These are phyloP conservation scores for Hemisphaericaspora nanyangensis DNA, from an alignment of 805 yeast genomes.

Conservation along the genomic window DNA sequence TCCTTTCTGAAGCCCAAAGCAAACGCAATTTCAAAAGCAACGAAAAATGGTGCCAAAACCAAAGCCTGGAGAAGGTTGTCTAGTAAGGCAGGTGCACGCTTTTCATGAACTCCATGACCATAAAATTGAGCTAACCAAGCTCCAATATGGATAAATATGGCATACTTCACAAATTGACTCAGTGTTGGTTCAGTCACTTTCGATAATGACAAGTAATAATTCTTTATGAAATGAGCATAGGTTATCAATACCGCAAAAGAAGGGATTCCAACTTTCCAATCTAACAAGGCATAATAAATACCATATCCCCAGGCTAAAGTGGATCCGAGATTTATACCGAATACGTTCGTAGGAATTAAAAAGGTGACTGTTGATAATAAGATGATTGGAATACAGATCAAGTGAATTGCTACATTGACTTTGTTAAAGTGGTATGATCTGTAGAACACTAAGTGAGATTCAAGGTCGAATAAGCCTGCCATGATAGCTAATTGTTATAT, in stretches of 20 bases:
- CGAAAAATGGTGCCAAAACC: constrained; percentile 89
- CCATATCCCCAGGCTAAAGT: constrained; percentile 46
- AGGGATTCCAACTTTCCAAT: constrained; percentile 39
- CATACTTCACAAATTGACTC: constrained; percentile 17
- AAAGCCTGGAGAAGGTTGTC: constrained; percentile 83
- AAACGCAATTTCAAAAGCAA: constrained; percentile 72
- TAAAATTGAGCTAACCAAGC: constrained; percentile 84
- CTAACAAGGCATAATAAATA: constrained; percentile 56
- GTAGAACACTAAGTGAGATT: constrained; percentile 37
- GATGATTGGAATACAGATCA: constrained; percentile 77
- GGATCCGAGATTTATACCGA: constrained; percentile 44
- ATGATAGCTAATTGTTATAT: too few relatives aligned
- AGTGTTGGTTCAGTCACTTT: constrained; percentile 1
- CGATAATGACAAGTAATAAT: constrained; percentile 15
- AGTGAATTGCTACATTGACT: constrained; percentile 71
- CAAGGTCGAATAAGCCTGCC: constrained; percentile 33
- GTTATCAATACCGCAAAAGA: constrained; percentile 19
- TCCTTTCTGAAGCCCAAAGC: constrained; percentile 57
- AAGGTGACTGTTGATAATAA: constrained; percentile 50
- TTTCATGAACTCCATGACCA: constrained; percentile 83
- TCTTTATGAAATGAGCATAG: constrained; percentile 20
- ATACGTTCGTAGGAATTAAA: constrained; percentile 20
- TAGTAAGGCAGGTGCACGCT: constrained; percentile 78
- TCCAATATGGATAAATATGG: constrained; percentile 42
- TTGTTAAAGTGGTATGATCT: constrained; percentile 50